A percentile compares a stretch with the other conserved stretches of the same genome.
Evolutionary conservation across 306 rosid genomes (phyloP).

Genomic region (Rosa rugosa): DNA sequence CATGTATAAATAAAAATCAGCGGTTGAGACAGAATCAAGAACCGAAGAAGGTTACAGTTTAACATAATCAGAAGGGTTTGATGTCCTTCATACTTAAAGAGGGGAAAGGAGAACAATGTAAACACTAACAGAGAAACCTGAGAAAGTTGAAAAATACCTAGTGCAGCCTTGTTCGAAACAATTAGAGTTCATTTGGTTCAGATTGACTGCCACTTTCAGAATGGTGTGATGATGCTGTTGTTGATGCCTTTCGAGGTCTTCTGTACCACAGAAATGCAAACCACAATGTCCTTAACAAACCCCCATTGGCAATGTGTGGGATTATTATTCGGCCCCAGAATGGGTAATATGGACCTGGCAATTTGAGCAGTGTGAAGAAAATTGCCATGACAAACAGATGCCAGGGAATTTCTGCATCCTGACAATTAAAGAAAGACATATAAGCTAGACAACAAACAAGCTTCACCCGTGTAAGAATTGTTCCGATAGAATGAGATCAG

Average conservation of each 20-base stretch:
- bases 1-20: not conserved
- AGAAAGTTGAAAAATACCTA: conserved; percentile 28
- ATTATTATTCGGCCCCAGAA: conserved; percentile 82
- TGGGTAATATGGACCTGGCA: conserved; percentile 89
- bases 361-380: conserved; percentile 75
- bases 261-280: conserved; percentile 35
- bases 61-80: not conserved
- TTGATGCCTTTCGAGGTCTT: conserved; percentile 29
- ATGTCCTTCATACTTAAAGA: not conserved
- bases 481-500: conserved; percentile 15
- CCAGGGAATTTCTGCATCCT: conserved; percentile 93
- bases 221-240: not conserved
- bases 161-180: conserved; percentile 5
- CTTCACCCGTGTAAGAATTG: not conserved
- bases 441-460: conserved; percentile 11
- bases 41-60: not conserved
- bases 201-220: conserved; percentile 17
- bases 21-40: not conserved
- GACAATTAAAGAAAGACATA: conserved; percentile 37
- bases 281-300: conserved; percentile 40
- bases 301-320: conserved; percentile 74
- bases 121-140: not conserved
- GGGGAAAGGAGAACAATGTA: not conserved
- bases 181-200: conserved; percentile 21
- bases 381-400: conserved; percentile 73